Base-by-base conservation (phyloP, 2,329 filamentous ascomycete genomes). In the Colletotrichum horii region DNA sequence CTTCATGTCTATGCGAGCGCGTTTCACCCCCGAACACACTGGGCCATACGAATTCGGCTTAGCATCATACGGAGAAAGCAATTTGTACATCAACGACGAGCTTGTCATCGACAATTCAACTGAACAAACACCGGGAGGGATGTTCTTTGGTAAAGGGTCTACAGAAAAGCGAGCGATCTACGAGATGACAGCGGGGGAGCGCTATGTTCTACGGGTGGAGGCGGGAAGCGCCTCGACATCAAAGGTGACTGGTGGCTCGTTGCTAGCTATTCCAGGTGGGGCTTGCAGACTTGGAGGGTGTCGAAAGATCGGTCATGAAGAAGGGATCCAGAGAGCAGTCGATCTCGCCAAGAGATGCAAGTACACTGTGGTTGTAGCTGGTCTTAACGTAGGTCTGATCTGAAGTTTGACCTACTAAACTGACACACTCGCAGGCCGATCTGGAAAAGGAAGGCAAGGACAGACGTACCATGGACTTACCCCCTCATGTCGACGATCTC, bases 311-410 rank as follows among this genome's bases (percentile, higher is more conserved):
- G 88, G 91, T 77, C 84, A 88, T 32, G 83, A 90, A 66, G 87
- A 89, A 16, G 91, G 93, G 79, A 92, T 96, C 70, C 85, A 89
- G 64, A 88, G 92, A 75, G 94, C 95, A 1, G 93, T 93, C 1
- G 87, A 89, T 22, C 86, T 94, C 9, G 95, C 95, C 24, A 90
- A 89, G 81, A 88, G 90, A 52, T 92, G 93, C 4, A 94, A 96
- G 70, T 93, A 96, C 80, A 94, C 96, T 58, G 89, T 97, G 75
- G 87, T 96, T 66, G 94, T 94, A 79, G 93, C 93, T 2, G 95
- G 95, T 3, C 89, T 77, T 88, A 94, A 94, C 79, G 89, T 74
- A 14, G 34, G 66, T 48, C 2, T 0, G 22, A 1, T 58, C 16
- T 22, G 11, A 22, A 4, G 26, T 34, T 32, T 9, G 15, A 28